Conservation (phyloP, 2,329 filamentous ascomycete genomes). For the Hypoxylon rubiginosum region DNA sequence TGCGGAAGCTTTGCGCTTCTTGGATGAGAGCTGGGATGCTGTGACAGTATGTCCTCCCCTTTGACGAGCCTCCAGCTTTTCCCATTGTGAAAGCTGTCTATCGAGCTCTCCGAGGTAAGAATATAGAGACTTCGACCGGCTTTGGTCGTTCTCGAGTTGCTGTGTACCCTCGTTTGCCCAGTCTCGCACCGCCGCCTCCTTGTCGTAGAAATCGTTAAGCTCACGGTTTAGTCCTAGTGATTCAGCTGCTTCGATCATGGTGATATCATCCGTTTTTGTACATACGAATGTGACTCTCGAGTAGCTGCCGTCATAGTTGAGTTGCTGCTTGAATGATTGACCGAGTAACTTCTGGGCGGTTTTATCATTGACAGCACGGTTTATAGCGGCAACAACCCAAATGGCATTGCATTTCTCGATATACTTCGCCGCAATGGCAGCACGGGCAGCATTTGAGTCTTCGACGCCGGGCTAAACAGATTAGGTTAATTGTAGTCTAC, state of each 20-base stretch:
- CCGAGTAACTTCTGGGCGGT: constrained; percentile 68
- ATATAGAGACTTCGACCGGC: constrained; percentile 58
- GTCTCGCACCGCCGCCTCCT: constrained; percentile 68
- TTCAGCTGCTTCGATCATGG: constrained; percentile 65
- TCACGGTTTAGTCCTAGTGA: constrained; percentile 53
- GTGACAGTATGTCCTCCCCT: constrained; percentile 20
- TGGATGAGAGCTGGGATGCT: constrained; percentile 42
- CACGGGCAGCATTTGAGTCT: constrained; percentile 71
- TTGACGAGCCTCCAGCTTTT: constrained; percentile 37
- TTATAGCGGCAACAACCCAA: constrained; percentile 72
- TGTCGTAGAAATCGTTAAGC: constrained; percentile 57
- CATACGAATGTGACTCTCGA: constrained; percentile 65
- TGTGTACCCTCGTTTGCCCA: constrained; percentile 65
- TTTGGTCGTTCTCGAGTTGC: constrained; percentile 36
- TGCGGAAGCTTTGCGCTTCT: constrained; percentile 57
- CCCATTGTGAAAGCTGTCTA: constrained; percentile 30
- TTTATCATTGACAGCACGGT: constrained; percentile 70
- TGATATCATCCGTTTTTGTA: constrained; percentile 63
- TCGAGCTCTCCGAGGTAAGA: constrained; percentile 53
- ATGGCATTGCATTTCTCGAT: constrained; percentile 71
- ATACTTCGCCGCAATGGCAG: constrained; percentile 69
- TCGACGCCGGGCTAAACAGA: constrained; percentile 64
- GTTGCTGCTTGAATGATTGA: constrained; percentile 67
- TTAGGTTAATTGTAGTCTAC: neutral
- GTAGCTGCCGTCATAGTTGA: constrained; percentile 69